Percentiles rank a stretch among this genome's conserved stretches.
These are phyloP conservation scores for Takakia lepidozioides DNA, from an alignment of 225 moss, liverwort and hornwort species.

Conservation along the genomic window DNA sequence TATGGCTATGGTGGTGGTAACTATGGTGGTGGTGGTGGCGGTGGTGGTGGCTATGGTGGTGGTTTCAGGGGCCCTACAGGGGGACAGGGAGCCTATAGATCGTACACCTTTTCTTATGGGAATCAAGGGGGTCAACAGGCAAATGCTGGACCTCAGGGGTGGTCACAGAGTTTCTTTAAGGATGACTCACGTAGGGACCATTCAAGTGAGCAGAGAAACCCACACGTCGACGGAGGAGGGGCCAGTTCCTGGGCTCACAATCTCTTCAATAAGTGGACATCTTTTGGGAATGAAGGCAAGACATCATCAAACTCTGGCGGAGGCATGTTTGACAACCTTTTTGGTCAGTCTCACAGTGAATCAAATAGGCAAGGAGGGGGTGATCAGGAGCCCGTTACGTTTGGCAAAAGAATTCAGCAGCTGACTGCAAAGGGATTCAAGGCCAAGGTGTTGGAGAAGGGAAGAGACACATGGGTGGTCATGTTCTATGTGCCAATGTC, in stretches of 20 bases:
- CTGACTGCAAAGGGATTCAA: slow-evolving; percentile 24
- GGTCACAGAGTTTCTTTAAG: slow-evolving; percentile 33
- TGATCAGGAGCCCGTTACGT: slow-evolving; percentile 7
- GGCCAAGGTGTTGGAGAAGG: slow-evolving; percentile 27
- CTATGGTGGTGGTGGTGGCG: too few relatives aligned
- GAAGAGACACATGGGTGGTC: slow-evolving; percentile 31
- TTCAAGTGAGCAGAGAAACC: too few relatives aligned
- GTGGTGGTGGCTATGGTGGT: slow-evolving; percentile 6
- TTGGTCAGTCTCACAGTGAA: slow-evolving; percentile 23
- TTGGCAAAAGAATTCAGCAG: slow-evolving; percentile 25
- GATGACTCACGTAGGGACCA: slow-evolving; percentile 1
- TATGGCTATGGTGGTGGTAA: slow-evolving; percentile 21
- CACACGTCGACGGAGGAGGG: slow-evolving; percentile 15
- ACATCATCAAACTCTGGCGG: slow-evolving; percentile 17
- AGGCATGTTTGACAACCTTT: slow-evolving; percentile 39
- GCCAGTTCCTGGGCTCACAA: slow-evolving; percentile 44
- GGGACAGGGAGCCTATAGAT: slow-evolving; percentile 30
- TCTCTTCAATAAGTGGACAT: slow-evolving; percentile 40
- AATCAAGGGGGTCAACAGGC: slow-evolving; percentile 21
- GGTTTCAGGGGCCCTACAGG: slow-evolving; percentile 18
- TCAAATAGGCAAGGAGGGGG: slow-evolving; percentile 11
- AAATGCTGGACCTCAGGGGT: slow-evolving; percentile 27
- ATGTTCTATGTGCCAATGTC: slow-evolving; percentile 30
- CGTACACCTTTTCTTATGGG: slow-evolving; percentile 43
- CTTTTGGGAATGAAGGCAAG: slow-evolving; percentile 25